Base-by-base conservation (phyloP, 208 protist species). In the Leishmania guyanensis region DNA sequence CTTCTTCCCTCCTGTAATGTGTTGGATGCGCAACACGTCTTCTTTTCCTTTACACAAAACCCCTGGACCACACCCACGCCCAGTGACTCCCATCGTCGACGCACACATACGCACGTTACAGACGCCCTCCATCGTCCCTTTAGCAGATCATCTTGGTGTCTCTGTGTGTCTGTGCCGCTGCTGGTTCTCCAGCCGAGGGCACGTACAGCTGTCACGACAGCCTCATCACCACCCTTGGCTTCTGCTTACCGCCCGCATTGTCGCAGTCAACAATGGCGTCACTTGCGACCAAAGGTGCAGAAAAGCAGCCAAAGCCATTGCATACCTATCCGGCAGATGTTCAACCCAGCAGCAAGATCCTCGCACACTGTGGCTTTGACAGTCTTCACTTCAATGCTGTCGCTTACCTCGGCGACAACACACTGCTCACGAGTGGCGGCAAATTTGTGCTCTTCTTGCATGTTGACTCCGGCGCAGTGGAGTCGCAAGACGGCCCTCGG, bases 361-460 rank as follows among this genome's bases (percentile, higher is more conserved):
- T 79, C 51, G 78, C 90, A 1, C 91, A 97, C 76, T 89, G 89
- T 77, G 95, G 95, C 65, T 87, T 97, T 60, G 83, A 97, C 85
- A 89, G 91, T 50, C 84, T 68, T 5, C 87, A 78, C 20, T 92
- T 86, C 82, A 97, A 97, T 78, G 91, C 88, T 14, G 69, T 97
- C 53, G 72, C 73, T 56, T 92, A 88, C 56, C 79, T 98, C 3
- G 86, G 84, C 26, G 88, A 88, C 29, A 80, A 92, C 65, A 89
- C 86, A 8, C 84, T 95, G 26, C 76, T 97, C 64, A 91, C 95
- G 70, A 84, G 89, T 39, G 87, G 92, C 10, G 96, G 96, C 43
- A 92, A 93, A 48, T 95, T 97, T 86, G 91, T 98, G 1, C 90
- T 96, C 29, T 97, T 96, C 76, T 78, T 97, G 5, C 86, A 97